Evolutionary conservation across 2,329 filamentous ascomycete genomes (phyloP).

Genomic region (Fusarium sp.): DNA sequence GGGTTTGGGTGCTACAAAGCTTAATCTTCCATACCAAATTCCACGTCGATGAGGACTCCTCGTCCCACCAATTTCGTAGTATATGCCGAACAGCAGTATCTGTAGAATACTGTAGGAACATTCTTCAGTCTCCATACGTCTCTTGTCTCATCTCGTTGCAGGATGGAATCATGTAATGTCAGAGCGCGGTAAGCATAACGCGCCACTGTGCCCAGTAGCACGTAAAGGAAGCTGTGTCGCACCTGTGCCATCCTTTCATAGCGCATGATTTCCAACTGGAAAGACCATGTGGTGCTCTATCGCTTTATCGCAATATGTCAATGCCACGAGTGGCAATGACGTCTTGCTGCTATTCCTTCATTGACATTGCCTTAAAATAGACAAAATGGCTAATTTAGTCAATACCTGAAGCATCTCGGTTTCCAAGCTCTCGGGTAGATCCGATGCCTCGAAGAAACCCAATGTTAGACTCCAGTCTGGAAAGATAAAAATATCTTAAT

Average conservation of each 20-base stretch:
- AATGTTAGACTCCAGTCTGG: background rate
- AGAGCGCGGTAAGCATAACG: conserved; percentile 10
- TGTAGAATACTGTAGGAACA: conserved; percentile 7
- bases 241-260: conserved; percentile 2
- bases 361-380: background rate
- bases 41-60: conserved; percentile 9
- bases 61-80: background rate
- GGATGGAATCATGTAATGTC: conserved; percentile 11
- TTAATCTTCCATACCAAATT: conserved; percentile 23
- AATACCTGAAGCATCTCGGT: background rate
- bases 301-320: background rate
- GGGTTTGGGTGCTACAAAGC: background rate
- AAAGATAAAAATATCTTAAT: conserved; percentile 4
- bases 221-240: conserved; percentile 17
- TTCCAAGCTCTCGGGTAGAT: background rate
- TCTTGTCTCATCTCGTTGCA: conserved; percentile 28
- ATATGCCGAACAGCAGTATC: conserved; percentile 3
- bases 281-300: conserved; percentile 1
- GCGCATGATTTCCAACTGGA: conserved; percentile 5
- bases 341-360: background rate
- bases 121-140: conserved; percentile 15
- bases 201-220: conserved; percentile 15
- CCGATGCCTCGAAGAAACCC: background rate
- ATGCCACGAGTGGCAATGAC: conserved; percentile 1
- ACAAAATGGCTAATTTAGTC: background rate